Evolutionary conservation across 2,329 filamentous ascomycete species (phyloP), one percentile per base, ranked within the genome.

Genomic region (Stemphylium beticola): DNA sequence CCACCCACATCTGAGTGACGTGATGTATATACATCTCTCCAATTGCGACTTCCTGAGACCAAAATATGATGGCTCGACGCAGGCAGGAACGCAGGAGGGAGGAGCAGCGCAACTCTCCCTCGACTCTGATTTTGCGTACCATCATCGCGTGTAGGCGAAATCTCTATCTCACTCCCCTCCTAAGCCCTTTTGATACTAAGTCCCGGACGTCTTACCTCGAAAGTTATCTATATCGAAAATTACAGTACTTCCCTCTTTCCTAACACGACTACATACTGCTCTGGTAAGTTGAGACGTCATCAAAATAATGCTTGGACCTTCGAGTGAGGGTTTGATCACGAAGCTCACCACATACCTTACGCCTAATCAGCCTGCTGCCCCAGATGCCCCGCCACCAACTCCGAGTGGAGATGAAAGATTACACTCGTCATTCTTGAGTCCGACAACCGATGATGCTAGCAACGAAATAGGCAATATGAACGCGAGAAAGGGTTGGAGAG

Each of bases 341-440:
- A 57, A 45, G 26, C 45, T 50, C 45, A 42, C 50, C 40, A 49
- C 54, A 17, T 42, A 49, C 22, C 41, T 54, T 22, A 32, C 41
- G 15, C 5, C 22, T 4, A 50, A 54, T 29, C 49, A 29, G n/a
- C 38, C 15, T 8, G 15, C 37, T 32, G 4, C 26, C 15, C 32
- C n/a, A 1, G 22, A 52, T 9, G 15, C 6, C 10, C 10, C 42
- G 20, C 37, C 31, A 12, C 9, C 15, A 10, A 24, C 32, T 22
- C 14, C n/a, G 15, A 38, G 12, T 2, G 18, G 9, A 15, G 24
- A 12, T 4, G 9, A 15, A 15, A 5, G 38, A 31, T 18, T 8
- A 2, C 12, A 50, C 22, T 12, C 12, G 26, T n/a, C 40, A 8
- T 20, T 29, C 1, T 4, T 11, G 17, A 5, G 15, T 3, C 41